Evolutionary conservation across 352 stramenopile species (phyloP).

Genomic region (Globisporangium alternatum): DNA sequence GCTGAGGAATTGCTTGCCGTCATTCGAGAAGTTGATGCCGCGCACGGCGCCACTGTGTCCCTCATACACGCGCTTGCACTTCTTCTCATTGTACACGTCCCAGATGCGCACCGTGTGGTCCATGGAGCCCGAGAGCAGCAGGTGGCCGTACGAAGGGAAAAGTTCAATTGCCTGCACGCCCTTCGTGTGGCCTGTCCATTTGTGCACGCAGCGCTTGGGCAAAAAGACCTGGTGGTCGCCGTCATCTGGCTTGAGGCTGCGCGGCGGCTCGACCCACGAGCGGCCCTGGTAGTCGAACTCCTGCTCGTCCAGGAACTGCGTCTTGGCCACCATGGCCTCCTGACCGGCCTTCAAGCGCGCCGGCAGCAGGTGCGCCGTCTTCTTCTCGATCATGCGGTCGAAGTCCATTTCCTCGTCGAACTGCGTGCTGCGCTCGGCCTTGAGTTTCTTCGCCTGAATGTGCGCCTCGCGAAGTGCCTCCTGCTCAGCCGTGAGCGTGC

Average conservation of each 20-base stretch:
- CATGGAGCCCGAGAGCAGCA: slow-evolving; percentile 95
- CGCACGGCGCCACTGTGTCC: slow-evolving; percentile 95
- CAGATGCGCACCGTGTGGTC: slow-evolving; percentile 95
- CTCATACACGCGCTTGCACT: slow-evolving; percentile 82
- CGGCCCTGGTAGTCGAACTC: slow-evolving; percentile 96
- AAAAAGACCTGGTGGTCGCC: slow-evolving; percentile 93
- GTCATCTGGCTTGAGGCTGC: slow-evolving; percentile 70
- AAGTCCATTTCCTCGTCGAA: slow-evolving; percentile 85
- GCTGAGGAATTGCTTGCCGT: slow-evolving; percentile 96
- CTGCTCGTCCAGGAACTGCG: slow-evolving; percentile 88
- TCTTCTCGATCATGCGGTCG: slow-evolving; percentile 86
- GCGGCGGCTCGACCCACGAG: slow-evolving; percentile 92
- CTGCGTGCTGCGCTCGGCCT: slow-evolving; percentile 38
- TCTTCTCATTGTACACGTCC: slow-evolving; percentile 91
- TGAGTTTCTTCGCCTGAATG: slow-evolving; percentile 59
- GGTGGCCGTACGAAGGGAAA: slow-evolving; percentile 95
- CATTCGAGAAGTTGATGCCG: slow-evolving; percentile 93
- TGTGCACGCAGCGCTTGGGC: slow-evolving; percentile 97
- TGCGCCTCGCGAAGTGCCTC: slow-evolving; percentile 43
- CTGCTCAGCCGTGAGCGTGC: slow-evolving; percentile 54
- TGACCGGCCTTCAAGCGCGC: slow-evolving; percentile 63
- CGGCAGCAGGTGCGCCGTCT: slow-evolving; percentile 70
- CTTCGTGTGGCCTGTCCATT: slow-evolving; percentile 96
- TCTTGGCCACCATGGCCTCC: slow-evolving; percentile 55
- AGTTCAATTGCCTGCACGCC: slow-evolving; percentile 97